Base-by-base conservation (phyloP, 805 yeast species). In the Hemisphaericaspora nanyangensis region DNA sequence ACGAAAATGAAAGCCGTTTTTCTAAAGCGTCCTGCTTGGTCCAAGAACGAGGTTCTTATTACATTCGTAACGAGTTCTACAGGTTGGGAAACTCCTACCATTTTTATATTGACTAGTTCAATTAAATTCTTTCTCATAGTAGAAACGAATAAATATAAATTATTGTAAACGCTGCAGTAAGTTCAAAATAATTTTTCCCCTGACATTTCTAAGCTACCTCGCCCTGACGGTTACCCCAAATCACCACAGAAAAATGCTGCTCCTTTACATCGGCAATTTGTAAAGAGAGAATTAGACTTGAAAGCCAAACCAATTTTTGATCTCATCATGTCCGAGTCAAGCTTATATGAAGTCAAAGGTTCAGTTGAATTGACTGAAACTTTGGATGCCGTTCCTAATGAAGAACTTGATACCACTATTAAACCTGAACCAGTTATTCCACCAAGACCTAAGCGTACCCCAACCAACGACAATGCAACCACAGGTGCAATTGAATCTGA, bases 11-110 rank as follows among this genome's bases (percentile, higher is more conserved):
- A 41, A 96, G 90, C 68, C 82, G 96, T 69, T 93, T 90, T 70
- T 87, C 98, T 24, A 99, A 93, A 71, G 95, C 87, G 34, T 93
- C 93, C 81, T 98, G 91, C 63, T 79, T 93, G 70, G 82, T 89
- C 47, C 97, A 96, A 49, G 99, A 93, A 44, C 87, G 84, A 37
- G 79, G 76, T 59, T 84, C 95, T 24, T 93, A 90, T 76, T 93
- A 81, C 59, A 98, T 93, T 44, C 85, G 88, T 71, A 93, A 93
- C 69, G 99, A 93, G 61, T 87, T 93, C 51, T 93, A 93, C 80
- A 86, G 98, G 74, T 80, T 93, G 64, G 87, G 87, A 74, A 87
- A 85, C 70, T 77, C 81, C 76, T 63, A 81, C n/a, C n/a, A n/a
- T n/a, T n/a, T n/a, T n/a, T n/a, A n/a, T n/a, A n/a, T n/a, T n/a